These are phyloP conservation scores for Metschnikowia vanudenii DNA, from an alignment of 805 yeast species.

Conservation along the genomic window DNA sequence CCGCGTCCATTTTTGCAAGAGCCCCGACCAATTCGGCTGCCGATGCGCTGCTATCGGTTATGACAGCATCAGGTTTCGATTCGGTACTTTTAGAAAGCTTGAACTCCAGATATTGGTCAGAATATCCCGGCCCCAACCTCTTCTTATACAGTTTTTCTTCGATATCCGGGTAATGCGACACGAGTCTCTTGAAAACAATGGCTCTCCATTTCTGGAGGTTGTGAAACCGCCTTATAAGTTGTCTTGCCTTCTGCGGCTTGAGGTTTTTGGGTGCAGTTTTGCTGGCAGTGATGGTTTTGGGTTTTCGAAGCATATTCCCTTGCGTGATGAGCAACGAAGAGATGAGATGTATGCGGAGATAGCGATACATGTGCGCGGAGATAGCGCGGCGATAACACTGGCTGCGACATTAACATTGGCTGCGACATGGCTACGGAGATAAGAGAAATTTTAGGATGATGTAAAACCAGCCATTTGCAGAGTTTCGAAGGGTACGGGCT, in stretches of 20 bases:
- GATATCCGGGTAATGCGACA: constrained; percentile 18
- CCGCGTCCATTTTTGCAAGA: constrained; percentile 59
- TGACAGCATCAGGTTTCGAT: constrained; percentile 11
- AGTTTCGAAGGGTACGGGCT: too few relatives aligned
- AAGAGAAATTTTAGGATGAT: too few relatives aligned
- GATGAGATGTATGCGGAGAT: neutral
- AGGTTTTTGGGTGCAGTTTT: constrained; percentile 41
- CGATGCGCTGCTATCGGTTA: constrained; percentile 20
- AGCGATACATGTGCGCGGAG: constrained; percentile 1
- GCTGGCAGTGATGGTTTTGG: constrained; percentile 33
- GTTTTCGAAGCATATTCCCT: constrained; percentile 25
- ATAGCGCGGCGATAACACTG: too few relatives aligned
- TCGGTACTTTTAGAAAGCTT: constrained; percentile 14
- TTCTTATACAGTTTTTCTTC: constrained; percentile 23
- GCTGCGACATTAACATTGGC: too few relatives aligned
- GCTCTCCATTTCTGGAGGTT: constrained; percentile 58
- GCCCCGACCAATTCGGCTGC: constrained; percentile 21
- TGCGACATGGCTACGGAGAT: too few relatives aligned
- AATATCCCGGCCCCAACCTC: constrained; percentile 12
- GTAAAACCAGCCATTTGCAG: too few relatives aligned
- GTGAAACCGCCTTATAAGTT: constrained; percentile 76
- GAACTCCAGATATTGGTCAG: constrained; percentile 5
- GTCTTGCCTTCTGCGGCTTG: constrained; percentile 71
- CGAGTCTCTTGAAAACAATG: constrained; percentile 36
- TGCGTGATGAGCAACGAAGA: neutral